Evolutionary conservation across 768 basidiomycete species (phyloP).

Genomic region (Rhizopogon vulgaris): DNA sequence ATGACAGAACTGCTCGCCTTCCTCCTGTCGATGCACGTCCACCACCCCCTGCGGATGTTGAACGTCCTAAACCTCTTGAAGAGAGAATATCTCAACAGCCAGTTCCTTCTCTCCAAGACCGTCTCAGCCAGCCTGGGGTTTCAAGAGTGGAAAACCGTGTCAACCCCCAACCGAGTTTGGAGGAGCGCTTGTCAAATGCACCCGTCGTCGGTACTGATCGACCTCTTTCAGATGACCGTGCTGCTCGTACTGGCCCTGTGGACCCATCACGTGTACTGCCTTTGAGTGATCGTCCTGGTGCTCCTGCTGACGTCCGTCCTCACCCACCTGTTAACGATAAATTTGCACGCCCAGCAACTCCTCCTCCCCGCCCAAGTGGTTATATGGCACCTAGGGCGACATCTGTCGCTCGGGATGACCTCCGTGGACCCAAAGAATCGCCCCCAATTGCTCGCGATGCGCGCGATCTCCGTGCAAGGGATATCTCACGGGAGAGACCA

Average conservation of each 20-base stretch:
- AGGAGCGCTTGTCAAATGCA: constrained; percentile 35
- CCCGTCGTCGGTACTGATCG: constrained; percentile 20
- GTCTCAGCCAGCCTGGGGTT: constrained; percentile 27
- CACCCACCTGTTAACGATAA: constrained; percentile 7
- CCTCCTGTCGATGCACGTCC: constrained; percentile 16
- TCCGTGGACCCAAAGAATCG: constrained; percentile 22
- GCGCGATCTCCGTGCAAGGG: constrained; percentile 27
- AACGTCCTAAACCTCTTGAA: constrained; percentile 29
- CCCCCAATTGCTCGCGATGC: constrained; percentile 10
- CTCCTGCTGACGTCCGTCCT: constrained; percentile 13
- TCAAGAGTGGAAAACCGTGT: constrained; percentile 15
- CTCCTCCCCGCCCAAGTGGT: constrained; percentile 6
- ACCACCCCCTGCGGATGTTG: constrained; percentile 15
- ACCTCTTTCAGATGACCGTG: constrained; percentile 12
- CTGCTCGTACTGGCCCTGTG: constrained; percentile 9
- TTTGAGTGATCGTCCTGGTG: constrained; percentile 9
- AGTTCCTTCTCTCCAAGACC: constrained; percentile 32
- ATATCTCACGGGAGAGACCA: constrained; percentile 32
- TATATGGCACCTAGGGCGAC: constrained; percentile 14
- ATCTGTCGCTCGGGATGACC: constrained; percentile 29
- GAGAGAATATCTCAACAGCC: constrained; percentile 32
- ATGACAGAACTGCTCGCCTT: constrained; percentile 9
- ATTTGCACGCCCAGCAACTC: constrained; percentile 13
- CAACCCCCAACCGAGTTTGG: constrained; percentile 28
- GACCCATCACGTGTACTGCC: constrained; percentile 5